Percentiles rank a stretch among this genome's conserved stretches.
Conservation (phyloP, 768 basidiomycete species). For the Obba rivulosa region DNA sequence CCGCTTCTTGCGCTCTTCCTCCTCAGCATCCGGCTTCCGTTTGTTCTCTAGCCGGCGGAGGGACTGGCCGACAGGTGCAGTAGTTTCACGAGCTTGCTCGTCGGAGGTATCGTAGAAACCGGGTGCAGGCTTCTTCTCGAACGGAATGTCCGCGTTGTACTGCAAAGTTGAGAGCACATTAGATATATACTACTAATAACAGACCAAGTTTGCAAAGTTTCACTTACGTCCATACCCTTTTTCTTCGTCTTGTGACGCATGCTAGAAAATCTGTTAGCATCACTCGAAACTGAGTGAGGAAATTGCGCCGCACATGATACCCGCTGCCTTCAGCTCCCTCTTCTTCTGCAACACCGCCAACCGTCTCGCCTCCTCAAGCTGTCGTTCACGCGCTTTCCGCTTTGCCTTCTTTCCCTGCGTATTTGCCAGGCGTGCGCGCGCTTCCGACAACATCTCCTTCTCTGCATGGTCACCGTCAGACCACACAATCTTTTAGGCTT, state of each 20-base stretch:
- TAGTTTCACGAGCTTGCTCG: conserved; percentile 79
- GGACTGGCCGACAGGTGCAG: conserved; percentile 89
- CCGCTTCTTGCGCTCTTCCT: conserved; percentile 88
- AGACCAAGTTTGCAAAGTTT: neutral
- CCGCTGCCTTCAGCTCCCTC: conserved; percentile 94
- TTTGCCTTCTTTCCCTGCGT: conserved; percentile 99
- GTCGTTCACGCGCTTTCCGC: conserved; percentile 95
- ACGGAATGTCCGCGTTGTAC: conserved; percentile 98
- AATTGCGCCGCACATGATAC: conserved; percentile 61
- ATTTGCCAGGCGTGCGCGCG: conserved; percentile 94
- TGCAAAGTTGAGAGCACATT: conserved; percentile 27
- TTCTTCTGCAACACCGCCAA: conserved; percentile 96
- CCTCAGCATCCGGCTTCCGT: conserved; percentile 89
- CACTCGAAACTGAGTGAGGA: neutral
- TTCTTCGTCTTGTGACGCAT: conserved; percentile 93
- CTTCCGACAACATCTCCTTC: conserved; percentile 99
- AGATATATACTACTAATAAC: neutral
- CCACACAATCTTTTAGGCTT: neutral
- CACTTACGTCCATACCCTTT: conserved; percentile 93
- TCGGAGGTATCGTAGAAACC: conserved; percentile 98
- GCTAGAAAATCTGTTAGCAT: conserved; percentile 30
- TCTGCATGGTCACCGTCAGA: conserved; percentile 41
- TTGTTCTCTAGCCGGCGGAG: conserved; percentile 93
- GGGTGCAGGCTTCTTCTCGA: conserved; percentile 92
- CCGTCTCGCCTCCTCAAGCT: conserved; percentile 92